A percentile compares a stretch with the other conserved stretches of the same genome.
These are phyloP conservation scores for Fulvia fulva DNA, from an alignment of 2,329 filamentous ascomycete genomes.

Conservation along the genomic window DNA sequence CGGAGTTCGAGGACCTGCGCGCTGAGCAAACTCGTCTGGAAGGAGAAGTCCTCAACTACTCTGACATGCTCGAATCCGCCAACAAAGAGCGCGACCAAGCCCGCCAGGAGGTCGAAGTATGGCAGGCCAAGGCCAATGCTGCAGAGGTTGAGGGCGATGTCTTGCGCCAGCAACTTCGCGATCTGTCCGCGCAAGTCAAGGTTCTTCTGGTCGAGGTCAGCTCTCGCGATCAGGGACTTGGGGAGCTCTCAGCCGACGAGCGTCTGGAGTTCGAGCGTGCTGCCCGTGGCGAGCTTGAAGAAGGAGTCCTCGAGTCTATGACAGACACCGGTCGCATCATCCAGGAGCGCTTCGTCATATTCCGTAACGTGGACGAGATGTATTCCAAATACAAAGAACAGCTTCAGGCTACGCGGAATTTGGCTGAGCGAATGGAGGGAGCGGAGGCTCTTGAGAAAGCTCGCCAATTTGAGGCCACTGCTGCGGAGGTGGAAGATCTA, in stretches of 20 bases:
- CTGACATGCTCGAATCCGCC: slow-evolving; percentile 75
- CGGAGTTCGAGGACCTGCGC: slow-evolving; percentile 81
- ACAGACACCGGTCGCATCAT: slow-evolving; percentile 87
- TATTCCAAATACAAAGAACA: slow-evolving; percentile 86
- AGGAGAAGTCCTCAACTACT: slow-evolving; percentile 71
- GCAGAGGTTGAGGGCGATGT: slow-evolving; percentile 67
- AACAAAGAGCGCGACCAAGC: slow-evolving; percentile 76
- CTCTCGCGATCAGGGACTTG: slow-evolving; percentile 72
- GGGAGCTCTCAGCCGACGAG: slow-evolving; percentile 67
- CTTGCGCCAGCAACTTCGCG: slow-evolving; percentile 78
- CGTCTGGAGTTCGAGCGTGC: slow-evolving; percentile 71
- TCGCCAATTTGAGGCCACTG: slow-evolving; percentile 51
- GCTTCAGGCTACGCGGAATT: slow-evolving; percentile 73
- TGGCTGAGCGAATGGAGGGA: slow-evolving; percentile 86
- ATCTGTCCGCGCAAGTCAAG: slow-evolving; percentile 85
- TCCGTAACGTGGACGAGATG: slow-evolving; percentile 78
- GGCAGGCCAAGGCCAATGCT: slow-evolving; percentile 66
- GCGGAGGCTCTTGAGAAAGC: slow-evolving; percentile 70
- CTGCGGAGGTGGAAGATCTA: slow-evolving; percentile 65
- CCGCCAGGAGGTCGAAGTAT: slow-evolving; percentile 72
- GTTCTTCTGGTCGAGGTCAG: slow-evolving; percentile 84
- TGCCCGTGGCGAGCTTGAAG: slow-evolving; percentile 69
- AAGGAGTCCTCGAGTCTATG: slow-evolving; percentile 67
- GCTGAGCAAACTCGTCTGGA: slow-evolving; percentile 77
- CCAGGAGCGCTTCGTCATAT: slow-evolving; percentile 81